phyloP scores from a whole-genome alignment of 352 stramenopile species.

The Elongisporangium undulatum region DNA sequence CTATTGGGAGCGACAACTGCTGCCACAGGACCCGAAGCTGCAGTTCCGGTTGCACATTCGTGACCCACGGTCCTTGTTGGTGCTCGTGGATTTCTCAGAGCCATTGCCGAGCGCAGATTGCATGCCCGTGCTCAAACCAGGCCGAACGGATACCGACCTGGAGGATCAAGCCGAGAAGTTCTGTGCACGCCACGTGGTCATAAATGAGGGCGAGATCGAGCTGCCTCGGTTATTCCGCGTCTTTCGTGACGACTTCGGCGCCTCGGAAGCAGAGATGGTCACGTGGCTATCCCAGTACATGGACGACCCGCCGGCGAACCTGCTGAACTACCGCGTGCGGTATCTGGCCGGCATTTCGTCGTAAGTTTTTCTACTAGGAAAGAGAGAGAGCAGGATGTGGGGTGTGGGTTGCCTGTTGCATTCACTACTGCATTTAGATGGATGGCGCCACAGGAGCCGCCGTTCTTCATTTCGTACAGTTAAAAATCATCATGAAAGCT shows the following conservation, averaged over 20 bases:
- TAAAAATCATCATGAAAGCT: background rate
- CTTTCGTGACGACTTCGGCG: conserved; percentile 84
- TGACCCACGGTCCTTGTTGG: conserved; percentile 75
- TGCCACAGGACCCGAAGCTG: conserved; percentile 76
- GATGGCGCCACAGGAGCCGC: background rate
- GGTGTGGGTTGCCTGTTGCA: background rate
- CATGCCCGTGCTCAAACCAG: conserved; percentile 75
- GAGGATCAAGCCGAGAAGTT: conserved; percentile 82
- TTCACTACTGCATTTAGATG: background rate
- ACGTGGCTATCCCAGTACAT: conserved; percentile 86
- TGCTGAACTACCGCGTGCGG: conserved; percentile 75
- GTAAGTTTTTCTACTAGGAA: conserved; percentile 47
- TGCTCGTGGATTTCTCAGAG: conserved; percentile 75
- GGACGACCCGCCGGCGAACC: conserved; percentile 53
- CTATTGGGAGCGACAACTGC: conserved; percentile 84
- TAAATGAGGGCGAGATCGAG: conserved; percentile 62
- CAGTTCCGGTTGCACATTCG: conserved; percentile 85
- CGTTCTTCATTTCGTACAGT: background rate
- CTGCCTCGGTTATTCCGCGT: conserved; percentile 76
- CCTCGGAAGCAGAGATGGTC: conserved; percentile 81
- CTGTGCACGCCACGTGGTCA: conserved; percentile 55
- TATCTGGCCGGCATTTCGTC: conserved; percentile 70
- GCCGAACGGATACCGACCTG: conserved; percentile 79
- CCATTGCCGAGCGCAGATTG: conserved; percentile 51
- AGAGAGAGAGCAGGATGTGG: background rate